Evolutionary conservation across 2,329 filamentous ascomycete species (phyloP).

Genomic region (Aspergillus flavus): DNA sequence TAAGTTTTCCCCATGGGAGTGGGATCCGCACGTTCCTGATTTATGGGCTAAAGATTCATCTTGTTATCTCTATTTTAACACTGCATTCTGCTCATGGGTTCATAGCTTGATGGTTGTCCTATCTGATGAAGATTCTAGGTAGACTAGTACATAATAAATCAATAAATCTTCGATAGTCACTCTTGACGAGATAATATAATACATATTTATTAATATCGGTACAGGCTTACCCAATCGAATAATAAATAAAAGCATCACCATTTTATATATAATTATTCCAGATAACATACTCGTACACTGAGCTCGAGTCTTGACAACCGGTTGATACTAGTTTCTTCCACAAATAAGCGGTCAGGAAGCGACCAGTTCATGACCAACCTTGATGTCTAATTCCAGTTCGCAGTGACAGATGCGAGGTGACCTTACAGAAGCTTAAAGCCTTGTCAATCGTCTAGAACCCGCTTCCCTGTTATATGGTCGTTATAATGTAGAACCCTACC

Average conservation of each 20-base stretch:
- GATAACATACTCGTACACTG: not conserved
- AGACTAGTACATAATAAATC: no score
- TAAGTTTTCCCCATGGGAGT: not conserved
- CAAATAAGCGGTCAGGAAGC: not conserved
- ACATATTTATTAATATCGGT: no score
- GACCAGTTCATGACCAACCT: not conserved
- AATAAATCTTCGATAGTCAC: no score
- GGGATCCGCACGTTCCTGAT: not conserved
- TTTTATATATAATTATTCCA: no score
- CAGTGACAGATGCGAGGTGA: not conserved
- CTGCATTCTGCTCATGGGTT: no score
- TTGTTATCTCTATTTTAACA: not conserved
- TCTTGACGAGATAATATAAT: no score
- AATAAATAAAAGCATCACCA: no score
- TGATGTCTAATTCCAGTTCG: not conserved
- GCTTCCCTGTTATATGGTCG: not conserved
- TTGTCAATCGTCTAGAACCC: not conserved
- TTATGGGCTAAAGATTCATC: not conserved
- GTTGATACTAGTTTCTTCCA: not conserved
- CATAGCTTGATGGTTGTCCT: no score
- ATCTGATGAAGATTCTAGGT: no score
- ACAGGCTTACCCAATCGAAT: no score
- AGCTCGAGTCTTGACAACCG: not conserved
- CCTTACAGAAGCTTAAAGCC: not conserved
- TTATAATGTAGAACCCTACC: not conserved